These are phyloP conservation scores for Ilyonectria destructans DNA, from an alignment of 2,329 filamentous ascomycete genomes.

Conservation along the genomic window DNA sequence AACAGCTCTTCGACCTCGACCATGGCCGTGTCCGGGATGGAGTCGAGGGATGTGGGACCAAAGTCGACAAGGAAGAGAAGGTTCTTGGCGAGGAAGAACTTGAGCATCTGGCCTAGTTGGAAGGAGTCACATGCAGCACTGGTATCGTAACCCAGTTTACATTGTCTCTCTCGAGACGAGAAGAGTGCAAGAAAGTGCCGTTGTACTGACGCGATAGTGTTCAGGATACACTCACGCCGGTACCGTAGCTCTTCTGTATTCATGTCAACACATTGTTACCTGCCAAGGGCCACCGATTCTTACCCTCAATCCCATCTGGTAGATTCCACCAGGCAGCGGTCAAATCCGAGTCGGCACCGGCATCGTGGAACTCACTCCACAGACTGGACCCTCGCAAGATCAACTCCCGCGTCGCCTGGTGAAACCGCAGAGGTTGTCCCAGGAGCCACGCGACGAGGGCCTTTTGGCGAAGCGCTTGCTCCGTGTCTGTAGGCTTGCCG, in stretches of 20 bases:
- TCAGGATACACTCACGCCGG: constrained; percentile 77
- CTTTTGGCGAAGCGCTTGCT: constrained; percentile 80
- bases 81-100: constrained; percentile 76
- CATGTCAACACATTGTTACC: constrained; percentile 25
- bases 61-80: constrained; percentile 75
- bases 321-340: constrained; percentile 80
- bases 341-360: constrained; percentile 49
- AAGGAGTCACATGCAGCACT: constrained; percentile 83
- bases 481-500: constrained; percentile 62
- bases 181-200: constrained; percentile 79
- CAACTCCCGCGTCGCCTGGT: constrained; percentile 75
- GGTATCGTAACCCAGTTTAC: constrained; percentile 82
- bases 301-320: constrained; percentile 78
- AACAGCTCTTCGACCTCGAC: constrained; percentile 76
- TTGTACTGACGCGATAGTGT: constrained; percentile 79
- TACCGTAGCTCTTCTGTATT: constrained; percentile 74
- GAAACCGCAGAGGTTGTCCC: constrained; percentile 73
- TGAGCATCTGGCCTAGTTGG: constrained; percentile 84
- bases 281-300: constrained; percentile 40
- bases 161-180: constrained; percentile 77
- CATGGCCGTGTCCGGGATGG: constrained; percentile 65
- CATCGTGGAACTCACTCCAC: constrained; percentile 65
- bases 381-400: constrained; percentile 76
- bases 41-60: constrained; percentile 63
- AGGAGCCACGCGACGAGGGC: constrained; percentile 78